Percentiles rank a stretch among this genome's conserved stretches.
Evolutionary conservation across 2,329 filamentous ascomycete genomes (phyloP).

Genomic region (Cercospora berteroae): DNA sequence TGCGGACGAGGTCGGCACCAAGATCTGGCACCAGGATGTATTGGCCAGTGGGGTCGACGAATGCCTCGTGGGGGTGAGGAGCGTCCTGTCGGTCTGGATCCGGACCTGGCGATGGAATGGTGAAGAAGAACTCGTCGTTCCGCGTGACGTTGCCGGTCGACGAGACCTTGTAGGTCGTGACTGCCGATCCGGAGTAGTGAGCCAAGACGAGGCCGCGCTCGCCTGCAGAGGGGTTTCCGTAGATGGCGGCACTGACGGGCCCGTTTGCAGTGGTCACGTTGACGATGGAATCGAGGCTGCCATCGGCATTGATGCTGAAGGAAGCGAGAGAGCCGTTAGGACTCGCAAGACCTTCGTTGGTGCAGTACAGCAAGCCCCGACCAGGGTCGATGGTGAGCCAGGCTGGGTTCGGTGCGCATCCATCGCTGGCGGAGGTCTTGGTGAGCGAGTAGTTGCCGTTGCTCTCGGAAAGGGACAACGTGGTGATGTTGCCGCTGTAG

Average conservation of each 20-base stretch:
- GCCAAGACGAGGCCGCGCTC: constrained; percentile 42
- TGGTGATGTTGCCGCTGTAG: constrained; percentile 47
- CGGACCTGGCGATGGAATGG: constrained; percentile 32
- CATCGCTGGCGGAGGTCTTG: constrained; percentile 45
- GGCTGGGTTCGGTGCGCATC: constrained; percentile 56
- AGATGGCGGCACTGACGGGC: constrained; percentile 45
- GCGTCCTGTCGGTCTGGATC: constrained; percentile 37
- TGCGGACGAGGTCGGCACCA: constrained; percentile 39
- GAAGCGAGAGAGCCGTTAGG: constrained; percentile 51
- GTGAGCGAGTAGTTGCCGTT: constrained; percentile 43
- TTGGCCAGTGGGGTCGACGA: constrained; percentile 41
- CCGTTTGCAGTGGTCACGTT: constrained; percentile 40
- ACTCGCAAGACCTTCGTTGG: constrained; percentile 56
- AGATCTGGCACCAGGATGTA: constrained; percentile 42
- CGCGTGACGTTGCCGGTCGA: constrained; percentile 45
- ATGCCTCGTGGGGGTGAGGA: constrained; percentile 39
- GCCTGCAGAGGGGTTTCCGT: constrained; percentile 38
- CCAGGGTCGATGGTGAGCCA: constrained; percentile 59
- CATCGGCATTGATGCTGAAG: constrained; percentile 41
- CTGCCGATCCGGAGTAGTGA: constrained; percentile 43
- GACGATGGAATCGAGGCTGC: constrained; percentile 39
- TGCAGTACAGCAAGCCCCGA: constrained; percentile 56
- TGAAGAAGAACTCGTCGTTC: constrained; percentile 35
- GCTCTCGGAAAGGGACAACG: constrained; percentile 38
- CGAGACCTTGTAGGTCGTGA: constrained; percentile 52